Evolutionary conservation across 768 basidiomycete species (phyloP), one percentile per base, ranked within the genome.

Genomic region (Lactarius vividus): DNA sequence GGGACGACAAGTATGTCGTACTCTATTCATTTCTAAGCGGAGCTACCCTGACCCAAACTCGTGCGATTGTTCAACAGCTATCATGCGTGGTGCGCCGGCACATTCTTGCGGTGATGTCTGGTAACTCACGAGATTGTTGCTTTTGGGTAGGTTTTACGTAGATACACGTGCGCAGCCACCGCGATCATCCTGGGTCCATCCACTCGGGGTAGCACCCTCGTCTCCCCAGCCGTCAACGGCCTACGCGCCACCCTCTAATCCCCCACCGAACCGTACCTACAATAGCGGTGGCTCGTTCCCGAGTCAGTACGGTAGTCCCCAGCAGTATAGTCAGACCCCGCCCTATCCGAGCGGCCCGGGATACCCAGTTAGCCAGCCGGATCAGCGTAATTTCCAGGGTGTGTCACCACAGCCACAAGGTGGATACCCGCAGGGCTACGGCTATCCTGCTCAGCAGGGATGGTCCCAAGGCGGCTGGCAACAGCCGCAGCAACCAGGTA

Each of bases 141-240:
- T 18, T 39, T 29, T 53, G 44, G 31, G 15, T 67, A 92, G 91
- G 90, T 92, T 84, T 79, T 92, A 92, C 69, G 88, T 92, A 54
- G 85, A 92, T 70, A 89, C 88, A 0, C 74, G 71, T 29, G 81
- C 83, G 54, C 76, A 80, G 20, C 89, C 90, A 4, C 87, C 88
- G 0, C 80, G 82, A 23, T 84, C 88, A 42, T 83, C 81, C 16
- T 92, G 91, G 91, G 79, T 77, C 0, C 91, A 91, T 70, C 91
- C 91, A 0, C 75, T 82, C n/a, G 87, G 86, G 35, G 35, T 11
- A 4, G 79, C 84, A 5, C 75, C 80, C 4, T 4, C 57, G 2
- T 33, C 78, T 33, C 76, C 82, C 2, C 81, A 79, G 8, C 72
- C 79, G 9, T 71, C 74, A 0, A 61, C 63, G 1, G 57, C 53